Base-by-base conservation (phyloP, 208 protist species). In the Wallacemonas rigidus region DNA sequence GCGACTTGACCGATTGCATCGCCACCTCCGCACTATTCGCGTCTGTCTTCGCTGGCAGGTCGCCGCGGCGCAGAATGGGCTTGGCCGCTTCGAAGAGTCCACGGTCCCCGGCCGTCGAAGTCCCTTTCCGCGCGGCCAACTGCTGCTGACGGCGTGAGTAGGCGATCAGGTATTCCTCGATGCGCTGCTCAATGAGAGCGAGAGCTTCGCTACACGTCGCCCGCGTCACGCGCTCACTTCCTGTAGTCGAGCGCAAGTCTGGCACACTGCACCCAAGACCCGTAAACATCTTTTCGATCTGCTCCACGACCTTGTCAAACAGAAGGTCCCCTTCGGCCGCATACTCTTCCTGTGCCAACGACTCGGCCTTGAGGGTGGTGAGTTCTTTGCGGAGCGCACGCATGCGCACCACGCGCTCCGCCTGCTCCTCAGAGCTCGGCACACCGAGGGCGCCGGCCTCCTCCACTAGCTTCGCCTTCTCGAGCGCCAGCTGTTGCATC, bases 151-250 rank as follows among this genome's bases (percentile, higher is more conserved):
- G 63, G 41, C 70, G 70, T 2, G 79, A 57, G 62, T 73, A 93
- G 0, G 79, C 77, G 2, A 90, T 36, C 43, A 97, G 72, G 67
- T 91, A 93, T 76, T 95, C 92, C 72, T 95, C 86, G 15, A 83
- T 41, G 26, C 89, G 79, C 40, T 93, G 87, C 51, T 96, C 90
- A 36, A 96, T 74, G 8, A 91, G 40, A 8, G 80, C 78, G 7
- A 98, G 81, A 15, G 71, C 86, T 5, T 63, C 26, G 15, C 75
- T 50, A 14, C 85, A 40, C 5, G 70, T 89, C 7, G 67, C 70
- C 17, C 57, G 79, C 36, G 80, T 77, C 1, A 91, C 77, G 1
- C 47, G 63, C 14, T 75, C 69, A 11, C 79, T 39, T 12, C 87
- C 87, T 0, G 76, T 81, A 4, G 58, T 26, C 0, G 55, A 26